Evolutionary conservation across 352 stramenopile genomes (phyloP).

Genomic region (Phytophthora ramorum): DNA sequence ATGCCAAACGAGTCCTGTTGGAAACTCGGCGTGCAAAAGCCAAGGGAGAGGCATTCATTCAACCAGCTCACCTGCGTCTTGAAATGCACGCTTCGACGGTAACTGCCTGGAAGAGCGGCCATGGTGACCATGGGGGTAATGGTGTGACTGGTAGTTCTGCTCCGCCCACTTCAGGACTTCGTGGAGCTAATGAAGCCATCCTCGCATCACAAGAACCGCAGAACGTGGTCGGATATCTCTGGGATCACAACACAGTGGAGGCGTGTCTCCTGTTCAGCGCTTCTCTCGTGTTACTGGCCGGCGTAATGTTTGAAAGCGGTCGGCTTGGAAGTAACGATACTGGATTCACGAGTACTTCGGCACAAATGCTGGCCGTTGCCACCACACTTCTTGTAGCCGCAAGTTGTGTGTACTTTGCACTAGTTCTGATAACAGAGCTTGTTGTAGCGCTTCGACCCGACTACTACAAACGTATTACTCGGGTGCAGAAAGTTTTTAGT

Average conservation of each 20-base stretch:
- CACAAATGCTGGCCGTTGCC: constrained; percentile 54
- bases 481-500: constrained; percentile 68
- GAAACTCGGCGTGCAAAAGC: constrained; percentile 65
- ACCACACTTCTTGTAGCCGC: constrained; percentile 64
- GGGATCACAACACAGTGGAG: constrained; percentile 86
- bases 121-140: constrained; percentile 34
- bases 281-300: constrained; percentile 66
- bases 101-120: constrained; percentile 42
- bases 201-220: constrained; percentile 45
- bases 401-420: constrained; percentile 66
- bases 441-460: constrained; percentile 68
- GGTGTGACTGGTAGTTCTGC: constrained; percentile 18
- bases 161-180: constrained; percentile 5
- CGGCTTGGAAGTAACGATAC: constrained; percentile 51
- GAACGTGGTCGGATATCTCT: constrained; percentile 64
- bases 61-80: constrained; percentile 61
- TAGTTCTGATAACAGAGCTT: constrained; percentile 71
- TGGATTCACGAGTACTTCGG: constrained; percentile 52
- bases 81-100: constrained; percentile 40
- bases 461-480: constrained; percentile 67
- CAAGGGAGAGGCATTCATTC: constrained; percentile 56
- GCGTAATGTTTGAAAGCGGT: constrained; percentile 75
- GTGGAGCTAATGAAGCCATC: constrained; percentile 37
- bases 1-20: constrained; percentile 51
- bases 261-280: constrained; percentile 74